These are phyloP conservation scores for Staphylotrichum longicolle DNA, from an alignment of 495 filamentous ascomycete species.

Conservation along the genomic window DNA sequence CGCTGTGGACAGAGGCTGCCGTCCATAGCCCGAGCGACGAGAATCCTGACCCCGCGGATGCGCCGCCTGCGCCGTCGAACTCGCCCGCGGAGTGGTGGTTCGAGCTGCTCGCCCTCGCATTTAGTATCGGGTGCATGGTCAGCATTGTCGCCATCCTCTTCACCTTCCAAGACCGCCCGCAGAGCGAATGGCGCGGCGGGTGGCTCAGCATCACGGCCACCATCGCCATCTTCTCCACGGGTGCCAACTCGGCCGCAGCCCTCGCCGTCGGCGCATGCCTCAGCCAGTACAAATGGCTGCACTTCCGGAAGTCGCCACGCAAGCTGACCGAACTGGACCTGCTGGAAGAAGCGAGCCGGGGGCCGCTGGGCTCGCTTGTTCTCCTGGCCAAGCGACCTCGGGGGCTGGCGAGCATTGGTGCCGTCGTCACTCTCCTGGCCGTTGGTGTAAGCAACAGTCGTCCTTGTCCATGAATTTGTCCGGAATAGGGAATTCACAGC, in stretches of 20 bases:
- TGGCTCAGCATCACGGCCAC: conserved; percentile 47
- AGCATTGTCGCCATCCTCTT: conserved; percentile 38
- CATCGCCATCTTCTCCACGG: conserved; percentile 44
- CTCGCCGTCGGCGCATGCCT: conserved; percentile 40
- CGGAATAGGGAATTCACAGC: too few relatives aligned
- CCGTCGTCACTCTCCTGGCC: conserved; percentile 24
- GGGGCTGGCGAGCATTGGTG: conserved; percentile 15
- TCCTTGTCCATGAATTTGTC: too few relatives aligned
- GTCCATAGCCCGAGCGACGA: background rate
- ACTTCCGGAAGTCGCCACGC: conserved; percentile 38
- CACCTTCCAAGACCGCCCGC: conserved; percentile 36
- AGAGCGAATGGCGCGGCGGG: conserved; percentile 40
- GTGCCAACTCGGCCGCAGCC: conserved; percentile 41
- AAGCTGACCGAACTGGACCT: conserved; percentile 42
- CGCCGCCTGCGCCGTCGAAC: background rate
- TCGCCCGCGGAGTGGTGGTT: conserved; percentile 24
- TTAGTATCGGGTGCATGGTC: conserved; percentile 16
- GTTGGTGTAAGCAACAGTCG: conserved; percentile 11
- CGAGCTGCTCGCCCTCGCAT: conserved; percentile 24
- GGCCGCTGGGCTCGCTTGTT: conserved; percentile 26
- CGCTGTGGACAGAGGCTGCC: background rate
- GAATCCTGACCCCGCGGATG: background rate
- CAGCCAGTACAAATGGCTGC: conserved; percentile 50
- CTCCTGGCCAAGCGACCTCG: conserved; percentile 14
- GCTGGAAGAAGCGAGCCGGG: conserved; percentile 43